Base-by-base conservation (phyloP, 495 filamentous ascomycete genomes). In the Aspergillus bertholletiae region DNA sequence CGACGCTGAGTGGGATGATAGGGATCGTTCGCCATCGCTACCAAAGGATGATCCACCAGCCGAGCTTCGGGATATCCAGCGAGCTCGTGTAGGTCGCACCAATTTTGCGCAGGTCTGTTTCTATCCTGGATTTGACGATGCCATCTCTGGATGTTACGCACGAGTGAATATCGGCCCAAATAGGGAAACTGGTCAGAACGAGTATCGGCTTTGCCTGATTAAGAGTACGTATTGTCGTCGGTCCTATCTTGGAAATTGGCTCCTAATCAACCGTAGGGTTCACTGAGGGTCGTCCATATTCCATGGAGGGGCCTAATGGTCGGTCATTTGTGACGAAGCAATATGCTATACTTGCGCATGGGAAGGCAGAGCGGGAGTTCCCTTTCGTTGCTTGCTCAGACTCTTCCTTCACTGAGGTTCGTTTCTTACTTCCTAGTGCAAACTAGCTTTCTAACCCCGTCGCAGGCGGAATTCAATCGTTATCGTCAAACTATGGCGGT, bases 91-190 rank as follows among this genome's bases (percentile, higher is more conserved):
- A 54, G 89, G 92, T 20, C 82, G 95, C 30, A 83, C 74, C 55
- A 86, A 88, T 59, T 92, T 97, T 60, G 85, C 85, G 5, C 82
- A 89, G 62, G 86, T 96, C 39, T 95, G 89, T 74, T 96, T 94
- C 74, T 89, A 89, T 56, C 94, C 94, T 20, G 86, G 86, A 11
- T 96, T 99, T 52, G 86, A 92, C 17, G 79, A 90, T 28, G 80
- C 86, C 26, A 86, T 97, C 53, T 82, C 79, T 34, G 82, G 84
- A 45, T 94, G 90, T 70, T 96, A 87, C 68, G 84, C 82, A 23
- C 88, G 94, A 47, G 81, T 96, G 65, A 89, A 83, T 54, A 80
- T 95, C 58, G 90, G 90, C 21, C 75, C 84, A 15, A 84, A 92
- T 60, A 73, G 77, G 21, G 76, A 84, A 12, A 90, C 79, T 7